Evolutionary conservation across 106 monocot species (phyloP).

Genomic region (Iris macrosiphon): DNA sequence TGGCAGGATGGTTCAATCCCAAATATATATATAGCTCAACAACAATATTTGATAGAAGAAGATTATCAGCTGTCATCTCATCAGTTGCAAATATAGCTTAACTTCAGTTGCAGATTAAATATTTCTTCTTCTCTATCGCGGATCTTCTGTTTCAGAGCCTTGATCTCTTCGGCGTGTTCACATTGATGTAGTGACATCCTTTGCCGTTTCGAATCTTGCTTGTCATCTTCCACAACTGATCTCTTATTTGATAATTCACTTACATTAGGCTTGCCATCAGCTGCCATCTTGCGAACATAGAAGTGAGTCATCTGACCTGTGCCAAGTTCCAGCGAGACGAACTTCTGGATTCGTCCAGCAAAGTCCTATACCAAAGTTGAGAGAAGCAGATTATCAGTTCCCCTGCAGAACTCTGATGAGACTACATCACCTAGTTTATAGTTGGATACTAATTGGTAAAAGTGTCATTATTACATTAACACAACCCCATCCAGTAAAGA

Average conservation of each 20-base stretch:
- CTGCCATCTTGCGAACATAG: conserved; percentile 25
- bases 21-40: too few species aligned
- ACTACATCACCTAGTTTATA: background rate
- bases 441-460: background rate
- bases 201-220: conserved; percentile 9
- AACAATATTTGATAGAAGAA: too few species aligned
- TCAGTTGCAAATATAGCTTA: too few species aligned
- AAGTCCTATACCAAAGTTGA: conserved; percentile 20
- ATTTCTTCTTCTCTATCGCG: conserved; percentile 32
- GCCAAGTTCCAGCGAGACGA: conserved; percentile 8
- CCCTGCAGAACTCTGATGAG: background rate
- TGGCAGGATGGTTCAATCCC: too few species aligned
- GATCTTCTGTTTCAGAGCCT: conserved; percentile 10
- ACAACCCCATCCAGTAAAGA: too few species aligned
- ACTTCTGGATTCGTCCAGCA: conserved; percentile 30
- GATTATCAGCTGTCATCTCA: too few species aligned
- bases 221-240: background rate
- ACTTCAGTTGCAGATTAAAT: conserved; percentile 25
- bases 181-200: background rate
- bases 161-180: conserved; percentile 18
- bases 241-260: conserved; percentile 15
- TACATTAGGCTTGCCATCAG: background rate
- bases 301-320: conserved; percentile 11
- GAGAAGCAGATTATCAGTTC: background rate
- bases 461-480: too few species aligned